These are phyloP conservation scores for Pinus taeda DNA, from an alignment of 75 land plant species.

Conservation along the genomic window DNA sequence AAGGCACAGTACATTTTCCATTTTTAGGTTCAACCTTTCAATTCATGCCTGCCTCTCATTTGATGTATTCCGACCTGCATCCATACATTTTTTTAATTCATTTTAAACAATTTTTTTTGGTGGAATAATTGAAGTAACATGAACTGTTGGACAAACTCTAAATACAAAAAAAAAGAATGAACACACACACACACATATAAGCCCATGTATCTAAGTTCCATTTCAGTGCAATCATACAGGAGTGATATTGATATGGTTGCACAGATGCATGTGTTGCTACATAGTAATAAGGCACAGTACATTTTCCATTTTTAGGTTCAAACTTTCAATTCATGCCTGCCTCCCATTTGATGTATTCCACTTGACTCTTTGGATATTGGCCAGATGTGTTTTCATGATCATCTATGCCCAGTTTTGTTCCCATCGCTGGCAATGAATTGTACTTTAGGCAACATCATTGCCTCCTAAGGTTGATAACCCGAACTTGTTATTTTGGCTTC, in stretches of 20 bases:
- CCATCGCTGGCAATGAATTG: too few relatives aligned
- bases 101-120: not conserved
- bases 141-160: not conserved
- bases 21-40: not conserved
- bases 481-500: too few relatives aligned
- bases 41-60: not conserved
- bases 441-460: too few relatives aligned
- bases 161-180: too few relatives aligned
- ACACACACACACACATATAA: not conserved
- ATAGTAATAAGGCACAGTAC: not conserved
- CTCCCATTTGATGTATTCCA: not conserved
- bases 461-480: too few relatives aligned
- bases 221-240: constrained; percentile 1
- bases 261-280: not conserved
- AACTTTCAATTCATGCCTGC: not conserved
- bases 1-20: constrained; percentile 1
- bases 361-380: not conserved
- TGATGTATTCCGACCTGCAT: constrained; percentile 54
- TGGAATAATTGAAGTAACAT: not conserved
- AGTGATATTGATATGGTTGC: not conserved
- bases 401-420: too few relatives aligned
- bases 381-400: not conserved
- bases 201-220: not conserved
- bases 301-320: not conserved
- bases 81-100: not conserved